Percentiles rank a stretch among this genome's conserved stretches.
Evolutionary conservation across 192 early-diverging fungal genomes (phyloP).

Genomic region (Radiomyces spectabilis): DNA sequence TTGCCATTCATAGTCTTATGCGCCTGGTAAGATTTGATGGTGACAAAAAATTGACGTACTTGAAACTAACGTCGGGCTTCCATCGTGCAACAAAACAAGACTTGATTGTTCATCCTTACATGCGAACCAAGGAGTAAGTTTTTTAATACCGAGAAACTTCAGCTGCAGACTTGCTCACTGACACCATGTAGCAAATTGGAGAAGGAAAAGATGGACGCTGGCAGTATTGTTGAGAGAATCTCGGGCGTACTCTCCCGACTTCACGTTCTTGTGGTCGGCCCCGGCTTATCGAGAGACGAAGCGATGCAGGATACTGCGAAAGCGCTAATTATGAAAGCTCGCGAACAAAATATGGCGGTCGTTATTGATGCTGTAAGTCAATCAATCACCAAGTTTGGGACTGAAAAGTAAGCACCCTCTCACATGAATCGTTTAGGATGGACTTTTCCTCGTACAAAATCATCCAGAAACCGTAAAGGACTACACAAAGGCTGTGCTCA

Average conservation of each 20-base stretch:
- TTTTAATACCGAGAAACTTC: too few species aligned
- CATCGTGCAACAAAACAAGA: constrained; percentile 28
- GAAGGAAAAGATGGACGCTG: too few species aligned
- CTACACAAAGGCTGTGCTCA: constrained; percentile 70
- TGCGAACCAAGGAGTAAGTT: constrained; percentile 48
- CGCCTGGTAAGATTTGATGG: constrained; percentile 24
- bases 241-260: constrained; percentile 51
- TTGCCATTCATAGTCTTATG: constrained; percentile 14
- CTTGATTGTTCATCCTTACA: constrained; percentile 89
- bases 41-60: too few species aligned
- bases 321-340: constrained; percentile 62
- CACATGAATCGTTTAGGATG: constrained; percentile 51
- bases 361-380: constrained; percentile 86
- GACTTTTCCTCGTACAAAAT: constrained; percentile 65
- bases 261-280: constrained; percentile 86
- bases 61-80: background rate
- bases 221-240: constrained; percentile 43
- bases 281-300: constrained; percentile 79
- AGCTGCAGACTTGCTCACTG: too few species aligned
- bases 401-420: background rate
- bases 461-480: constrained; percentile 63
- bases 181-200: too few species aligned
- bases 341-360: constrained; percentile 53
- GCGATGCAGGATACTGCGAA: constrained; percentile 58
- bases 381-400: too few species aligned